Percentiles rank a stretch among this genome's conserved stretches.
These are phyloP conservation scores for Boletus sp. DNA, from an alignment of 768 basidiomycete genomes.

Conservation along the genomic window DNA sequence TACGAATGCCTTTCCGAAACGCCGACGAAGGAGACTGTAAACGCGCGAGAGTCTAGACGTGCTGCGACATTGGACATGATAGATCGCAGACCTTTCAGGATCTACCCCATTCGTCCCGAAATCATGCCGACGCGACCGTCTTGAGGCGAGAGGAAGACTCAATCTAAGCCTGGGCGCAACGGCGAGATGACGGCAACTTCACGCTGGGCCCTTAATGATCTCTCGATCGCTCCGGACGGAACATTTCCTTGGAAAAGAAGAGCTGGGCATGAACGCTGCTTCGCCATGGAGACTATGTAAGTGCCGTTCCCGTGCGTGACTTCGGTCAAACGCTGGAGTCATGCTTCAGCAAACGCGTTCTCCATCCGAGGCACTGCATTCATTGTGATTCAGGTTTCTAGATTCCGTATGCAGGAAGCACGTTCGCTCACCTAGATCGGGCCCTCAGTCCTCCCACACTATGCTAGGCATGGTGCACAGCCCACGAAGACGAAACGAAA, in stretches of 20 bases:
- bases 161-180: conserved; percentile 69
- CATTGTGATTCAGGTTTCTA: conserved; percentile 11
- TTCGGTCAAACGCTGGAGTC: conserved; percentile 78
- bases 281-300: conserved; percentile 32
- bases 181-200: conserved; percentile 73
- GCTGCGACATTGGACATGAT: conserved; percentile 38
- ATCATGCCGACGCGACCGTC: conserved; percentile 10
- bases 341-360: conserved; percentile 77
- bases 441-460: conserved; percentile 78
- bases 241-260: conserved; percentile 70
- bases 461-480: conserved; percentile 68
- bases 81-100: conserved; percentile 76
- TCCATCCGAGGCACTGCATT: conserved; percentile 55
- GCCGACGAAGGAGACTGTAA: conserved; percentile 79
- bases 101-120: conserved; percentile 69
- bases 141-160: conserved; percentile 2
- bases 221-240: conserved; percentile 67
- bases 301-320: conserved; percentile 42
- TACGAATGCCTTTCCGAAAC: conserved; percentile 82
- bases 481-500: conserved; percentile 57
- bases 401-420: conserved; percentile 10
- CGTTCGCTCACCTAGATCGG: conserved; percentile 60
- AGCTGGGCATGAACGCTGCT: conserved; percentile 50
- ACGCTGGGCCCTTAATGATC: conserved; percentile 69
- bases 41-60: conserved; percentile 79